Evolutionary conservation across 352 stramenopile species (phyloP), one percentile per base, ranked within the genome.

Genomic region (Globisporangium nodosum): DNA sequence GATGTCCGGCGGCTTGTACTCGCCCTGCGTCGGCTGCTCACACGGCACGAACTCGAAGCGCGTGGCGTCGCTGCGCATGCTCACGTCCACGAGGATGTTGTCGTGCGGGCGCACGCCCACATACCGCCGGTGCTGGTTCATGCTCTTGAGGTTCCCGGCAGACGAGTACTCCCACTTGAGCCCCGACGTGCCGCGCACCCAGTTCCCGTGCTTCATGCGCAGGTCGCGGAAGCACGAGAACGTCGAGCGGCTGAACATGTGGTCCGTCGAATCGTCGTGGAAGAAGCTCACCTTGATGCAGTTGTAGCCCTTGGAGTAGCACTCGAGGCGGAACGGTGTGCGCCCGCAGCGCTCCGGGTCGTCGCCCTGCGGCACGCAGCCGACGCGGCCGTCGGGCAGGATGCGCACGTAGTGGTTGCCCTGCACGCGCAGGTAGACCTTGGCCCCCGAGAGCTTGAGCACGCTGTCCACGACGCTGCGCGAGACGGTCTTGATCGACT

Each of bases 111-210:
- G 80, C 45, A 81, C 71, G 31, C 83, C 85, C 21, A 95, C 79
- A 61, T 93, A 95, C 43, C 85, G 76, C 46, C 85, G 81, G 55
- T 95, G 85, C 68, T 95, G 85, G 70, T 92, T 94, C 85, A 94
- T 92, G 67, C 85, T 94, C 61, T 90, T 84, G 35, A 94, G 70
- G 57, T 91, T 79, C 18, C 85, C 85, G 1, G 88, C 70, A 3
- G 82, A 85, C 30, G 82, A 92, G 54, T 92, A 90, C 53, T 92
- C 85, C 82, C 82, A 94, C 49, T 85, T 78, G 9, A 92, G 65
- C 0, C 85, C 85, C 0, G 81, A 76, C 49, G 77, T 88, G 51
- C 85, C 85, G 0, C 85, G 77, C 31, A 81, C 66, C 20, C 31
- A 64, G 45, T 71, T 68, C 9, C 76, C 65, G 21, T 74, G 76